These are phyloP conservation scores for Knoxdaviesia proteae DNA, from an alignment of 2,329 filamentous ascomycete species.

Conservation along the genomic window DNA sequence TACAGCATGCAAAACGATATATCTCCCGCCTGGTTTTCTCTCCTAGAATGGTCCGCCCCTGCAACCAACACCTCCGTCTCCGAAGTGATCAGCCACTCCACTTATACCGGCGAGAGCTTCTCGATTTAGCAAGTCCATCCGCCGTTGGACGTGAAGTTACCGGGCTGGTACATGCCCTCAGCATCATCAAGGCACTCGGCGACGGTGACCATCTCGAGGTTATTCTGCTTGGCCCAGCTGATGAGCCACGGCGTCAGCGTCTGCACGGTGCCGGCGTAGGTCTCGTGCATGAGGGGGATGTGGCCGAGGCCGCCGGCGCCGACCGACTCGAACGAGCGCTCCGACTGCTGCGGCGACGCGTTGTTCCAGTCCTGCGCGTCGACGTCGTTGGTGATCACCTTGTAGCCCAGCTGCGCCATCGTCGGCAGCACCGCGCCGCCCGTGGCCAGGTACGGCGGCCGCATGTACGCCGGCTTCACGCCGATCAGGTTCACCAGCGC, in stretches of 20 bases:
- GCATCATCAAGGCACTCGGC: slow-evolving; percentile 21
- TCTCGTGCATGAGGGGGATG: slow-evolving; percentile 37
- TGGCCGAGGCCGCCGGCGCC: slow-evolving; percentile 24
- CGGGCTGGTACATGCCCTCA: slow-evolving; percentile 18
- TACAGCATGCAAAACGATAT: too few relatives aligned
- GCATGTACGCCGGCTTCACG: slow-evolving; percentile 27
- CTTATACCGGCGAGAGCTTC: neutral
- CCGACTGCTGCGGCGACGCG: slow-evolving; percentile 24
- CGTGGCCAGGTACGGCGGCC: slow-evolving; percentile 27
- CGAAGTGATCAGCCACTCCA: too few relatives aligned
- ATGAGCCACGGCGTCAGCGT: slow-evolving; percentile 27
- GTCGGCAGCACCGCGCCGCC: slow-evolving; percentile 20
- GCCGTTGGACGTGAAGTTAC: slow-evolving; percentile 16
- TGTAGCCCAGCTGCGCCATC: slow-evolving; percentile 29
- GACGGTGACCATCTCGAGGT: slow-evolving; percentile 26
- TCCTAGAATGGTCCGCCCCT: too few relatives aligned
- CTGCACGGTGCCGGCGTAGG: slow-evolving; percentile 25
- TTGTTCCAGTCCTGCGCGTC: slow-evolving; percentile 42
- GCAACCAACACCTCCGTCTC: too few relatives aligned
- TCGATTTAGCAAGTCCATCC: slow-evolving; percentile 10
- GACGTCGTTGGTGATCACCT: slow-evolving; percentile 38
- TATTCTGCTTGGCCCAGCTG: slow-evolving; percentile 26
- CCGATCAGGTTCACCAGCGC: slow-evolving; percentile 28
- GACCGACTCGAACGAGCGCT: slow-evolving; percentile 27
- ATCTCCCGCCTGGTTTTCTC: too few relatives aligned